A percentile compares a stretch with the other conserved stretches of the same genome.
phyloP scores from a whole-genome alignment of 2,329 filamentous ascomycete genomes.

The Xylaria sp. region DNA sequence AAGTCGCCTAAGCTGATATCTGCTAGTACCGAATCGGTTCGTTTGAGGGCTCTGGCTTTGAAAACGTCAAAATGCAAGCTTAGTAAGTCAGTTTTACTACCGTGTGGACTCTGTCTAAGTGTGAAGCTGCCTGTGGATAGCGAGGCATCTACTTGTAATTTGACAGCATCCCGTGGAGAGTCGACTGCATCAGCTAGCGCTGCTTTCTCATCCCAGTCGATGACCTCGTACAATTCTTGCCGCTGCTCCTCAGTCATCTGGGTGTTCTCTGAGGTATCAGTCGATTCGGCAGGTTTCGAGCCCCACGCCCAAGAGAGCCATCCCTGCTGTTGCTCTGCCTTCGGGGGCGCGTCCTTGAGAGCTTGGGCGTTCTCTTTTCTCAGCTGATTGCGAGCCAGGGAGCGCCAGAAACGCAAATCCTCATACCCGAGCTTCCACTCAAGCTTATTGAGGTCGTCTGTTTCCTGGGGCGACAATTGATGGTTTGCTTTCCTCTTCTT shows the following conservation, averaged over 20 bases:
- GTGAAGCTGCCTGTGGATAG: conserved; percentile 98
- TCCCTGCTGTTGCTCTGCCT: conserved; percentile 76
- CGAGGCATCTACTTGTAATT: conserved; percentile 90
- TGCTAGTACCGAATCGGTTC: conserved; percentile 89
- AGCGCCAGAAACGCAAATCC: conserved; percentile 97
- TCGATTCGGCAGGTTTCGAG: conserved; percentile 69
- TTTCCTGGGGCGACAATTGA: conserved; percentile 76
- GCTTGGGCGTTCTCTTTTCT: conserved; percentile 94
- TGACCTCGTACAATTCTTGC: conserved; percentile 95
- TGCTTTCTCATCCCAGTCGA: conserved; percentile 98
- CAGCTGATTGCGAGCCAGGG: conserved; percentile 90
- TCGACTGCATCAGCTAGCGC: conserved; percentile 89
- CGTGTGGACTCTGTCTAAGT: conserved; percentile 84
- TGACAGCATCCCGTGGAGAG: conserved; percentile 88
- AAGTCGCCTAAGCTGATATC: conserved; percentile 92
- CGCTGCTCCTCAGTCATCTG: conserved; percentile 95
- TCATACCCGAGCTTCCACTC: conserved; percentile 94
- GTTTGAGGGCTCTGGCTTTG: conserved; percentile 86
- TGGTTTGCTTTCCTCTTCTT: conserved; percentile 88
- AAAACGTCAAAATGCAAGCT: conserved; percentile 95
- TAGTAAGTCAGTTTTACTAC: conserved; percentile 81
- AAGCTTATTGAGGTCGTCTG: conserved; percentile 76
- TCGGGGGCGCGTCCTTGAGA: conserved; percentile 71
- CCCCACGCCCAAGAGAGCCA: conserved; percentile 97
- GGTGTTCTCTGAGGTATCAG: conserved; percentile 77